Evolutionary conservation across 2,329 filamentous ascomycete genomes (phyloP), one percentile per base, ranked within the genome.

Genomic region (Alternaria atra): DNA sequence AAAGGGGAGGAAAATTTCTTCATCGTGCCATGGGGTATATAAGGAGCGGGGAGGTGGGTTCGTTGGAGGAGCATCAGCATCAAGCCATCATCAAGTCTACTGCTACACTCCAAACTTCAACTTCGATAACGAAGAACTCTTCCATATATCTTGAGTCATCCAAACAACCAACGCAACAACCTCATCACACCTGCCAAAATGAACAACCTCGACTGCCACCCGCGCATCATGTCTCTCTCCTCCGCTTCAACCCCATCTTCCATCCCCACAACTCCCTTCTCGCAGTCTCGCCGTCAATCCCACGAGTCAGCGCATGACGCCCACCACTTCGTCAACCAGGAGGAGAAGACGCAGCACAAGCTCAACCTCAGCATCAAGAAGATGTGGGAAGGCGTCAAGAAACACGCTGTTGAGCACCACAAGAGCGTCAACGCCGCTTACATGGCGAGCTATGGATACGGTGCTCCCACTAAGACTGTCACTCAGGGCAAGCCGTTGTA

Each of bases 391-490:
- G 64, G 65, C 6, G 55, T 75, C 55, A 75, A 75, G 65, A 63
- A 66, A 17, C 66, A 65, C 9, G 72, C 71, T 8, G 60, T 42
- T 13, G 73, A 75, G 67, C 73, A 75, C 47, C 73, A 75, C 59
- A 63, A 66, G 40, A 71, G 69, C 44, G 72, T 75, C 1, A 75
- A 75, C 34, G 68, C 70, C 0, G 73, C 73, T 2, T 74, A 72
- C 20, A 51, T 65, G 44, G 68, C 68, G 10, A 70, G 66, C 48
- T 73, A 74, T 29, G 73, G 71, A 15, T 55, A 39, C 20, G 69
- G 62, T n/a, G 15, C 46, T 50, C 20, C 46, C 12, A 12, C 30
- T 15, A 32, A 17, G 1, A 15, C 5, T 6, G 23, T n/a, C 17
- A 37, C 46, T 23, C 29, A 25, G 1, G 13, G 20, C 8, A 50